Base-by-base conservation (phyloP, 768 basidiomycete species). In the Boletus subparvulus region DNA sequence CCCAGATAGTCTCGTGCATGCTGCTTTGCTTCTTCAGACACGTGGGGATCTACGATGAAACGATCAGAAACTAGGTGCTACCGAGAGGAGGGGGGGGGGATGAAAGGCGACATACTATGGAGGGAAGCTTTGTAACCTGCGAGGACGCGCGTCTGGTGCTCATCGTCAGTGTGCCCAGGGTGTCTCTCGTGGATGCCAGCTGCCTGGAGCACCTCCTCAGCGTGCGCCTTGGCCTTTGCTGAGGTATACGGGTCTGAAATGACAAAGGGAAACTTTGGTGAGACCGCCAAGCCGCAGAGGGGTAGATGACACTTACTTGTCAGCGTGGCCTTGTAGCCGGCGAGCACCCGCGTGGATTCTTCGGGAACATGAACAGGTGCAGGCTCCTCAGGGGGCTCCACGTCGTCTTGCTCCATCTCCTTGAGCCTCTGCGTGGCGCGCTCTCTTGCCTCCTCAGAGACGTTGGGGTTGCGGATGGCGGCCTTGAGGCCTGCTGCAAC, bases 401-500 rank as follows among this genome's bases (percentile, higher is more conserved):
- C 51, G 12, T 56, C 51, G 12, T 56, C 60, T 43, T 70, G 56
- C 21, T 69, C 72, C 73, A 80, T 72, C 17, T 71, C 58, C 42
- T 78, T 72, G n/a, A 87, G 75, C 12, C 74, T 73, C 44, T 79
- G 69, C 11, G 62, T 62, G 8, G 84, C 85, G 17, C 75, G 73
- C 43, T 73, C 68, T 64, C 83, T 84, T 0, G 84, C 85, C 56
- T 80, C 79, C 1, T 75, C 73, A 5, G 82, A 83, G 43, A 84
- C 81, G 50, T 80, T 75, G 12, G 83, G 83, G 64, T 86, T 85
- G 64, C 78, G 73, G 6, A 84, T 73, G 11, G 83, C 74, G n/a
- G 83, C 83, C 63, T 84, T 84, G 51, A 82, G 70, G 33, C 84
- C 84, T 2, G 80, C 81, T 26, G 77, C 77, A 46, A 86, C 82